Base-by-base conservation (phyloP, 768 basidiomycete species). In the Termitomyces sp. region DNA sequence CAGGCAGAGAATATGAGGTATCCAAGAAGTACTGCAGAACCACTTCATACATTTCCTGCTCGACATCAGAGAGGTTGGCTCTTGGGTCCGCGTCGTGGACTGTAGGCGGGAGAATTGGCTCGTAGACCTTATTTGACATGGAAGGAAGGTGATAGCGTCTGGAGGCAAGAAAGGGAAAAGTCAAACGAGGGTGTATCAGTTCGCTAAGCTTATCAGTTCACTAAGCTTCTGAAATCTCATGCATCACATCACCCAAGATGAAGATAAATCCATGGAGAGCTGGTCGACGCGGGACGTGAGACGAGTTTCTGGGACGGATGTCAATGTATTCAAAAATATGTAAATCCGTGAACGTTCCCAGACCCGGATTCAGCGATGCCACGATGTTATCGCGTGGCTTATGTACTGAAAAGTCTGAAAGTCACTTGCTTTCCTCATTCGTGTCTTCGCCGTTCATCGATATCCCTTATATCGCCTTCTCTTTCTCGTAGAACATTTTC, bases 11-110 rank as follows among this genome's bases (percentile, higher is more conserved):
- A 69, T 89, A 89, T 2, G 77, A 76, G 0, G 77, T 67, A n/a
- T 72, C 68, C 17, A 80, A 67, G 66, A 92, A 90, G 70, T 90
- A 83, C n/a, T 72, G 73, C 47, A 88, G 74, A 14, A 91, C 84
- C 52, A 75, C 74, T 46, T 81, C 72, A 60, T 83, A 82, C 73
- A 83, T 77, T 59, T 73, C 74, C 59, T 79, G 77, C 60, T 88
- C 81, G 8, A 71, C 72, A 12, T 76, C 73, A 2, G 77, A 74
- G 25, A 87, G 71, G 2, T 72, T 70, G 49, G 65, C 70, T 0
- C 75, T 77, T 25, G 79, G 74, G 34, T 73, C 67, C 31, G 70
- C 60, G 43, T 73, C 66, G 49, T 67, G 69, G 17, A 60, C 61
- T 9, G 70, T 49, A 15, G 76, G 57, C 11, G 76, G 74, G 15